phyloP scores from a whole-genome alignment of 139 green algal species.

The Micractinium conductrix region DNA sequence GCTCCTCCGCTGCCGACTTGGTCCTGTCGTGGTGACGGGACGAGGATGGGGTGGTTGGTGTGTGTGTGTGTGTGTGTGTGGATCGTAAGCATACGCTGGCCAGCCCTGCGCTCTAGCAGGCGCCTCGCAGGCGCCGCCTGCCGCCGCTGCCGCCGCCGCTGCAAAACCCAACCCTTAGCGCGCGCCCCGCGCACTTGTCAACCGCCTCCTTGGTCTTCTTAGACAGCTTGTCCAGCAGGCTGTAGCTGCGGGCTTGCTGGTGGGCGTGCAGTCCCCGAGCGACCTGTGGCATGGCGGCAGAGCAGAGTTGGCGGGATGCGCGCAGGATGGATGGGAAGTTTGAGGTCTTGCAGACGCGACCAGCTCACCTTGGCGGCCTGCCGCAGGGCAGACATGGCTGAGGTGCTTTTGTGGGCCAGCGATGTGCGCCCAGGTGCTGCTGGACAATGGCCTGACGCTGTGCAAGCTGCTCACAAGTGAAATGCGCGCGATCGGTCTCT shows the following conservation, averaged over 20 bases:
- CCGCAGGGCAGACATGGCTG: conserved; percentile 1
- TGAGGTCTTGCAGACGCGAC: neutral
- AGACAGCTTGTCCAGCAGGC: conserved; percentile 24
- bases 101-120: neutral
- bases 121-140: neutral
- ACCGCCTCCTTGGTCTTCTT: conserved; percentile 25
- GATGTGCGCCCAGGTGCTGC: too few relatives aligned
- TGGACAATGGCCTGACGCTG: too few relatives aligned
- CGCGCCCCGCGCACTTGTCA: conserved; percentile 20
- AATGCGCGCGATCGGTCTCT: too few relatives aligned
- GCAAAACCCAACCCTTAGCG: neutral
- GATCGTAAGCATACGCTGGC: neutral
- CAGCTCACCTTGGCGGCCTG: neutral
- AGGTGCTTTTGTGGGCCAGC: too few relatives aligned
- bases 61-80: neutral
- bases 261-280: neutral
- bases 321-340: too few relatives aligned
- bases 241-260: conserved; percentile 29
- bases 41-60: too few relatives aligned
- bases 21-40: neutral
- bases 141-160: neutral
- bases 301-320: neutral
- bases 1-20: conserved; percentile 21
- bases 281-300: conserved; percentile 15
- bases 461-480: too few relatives aligned